phyloP scores from a whole-genome alignment of 495 filamentous ascomycete genomes.

The Lepraria neglecta region DNA sequence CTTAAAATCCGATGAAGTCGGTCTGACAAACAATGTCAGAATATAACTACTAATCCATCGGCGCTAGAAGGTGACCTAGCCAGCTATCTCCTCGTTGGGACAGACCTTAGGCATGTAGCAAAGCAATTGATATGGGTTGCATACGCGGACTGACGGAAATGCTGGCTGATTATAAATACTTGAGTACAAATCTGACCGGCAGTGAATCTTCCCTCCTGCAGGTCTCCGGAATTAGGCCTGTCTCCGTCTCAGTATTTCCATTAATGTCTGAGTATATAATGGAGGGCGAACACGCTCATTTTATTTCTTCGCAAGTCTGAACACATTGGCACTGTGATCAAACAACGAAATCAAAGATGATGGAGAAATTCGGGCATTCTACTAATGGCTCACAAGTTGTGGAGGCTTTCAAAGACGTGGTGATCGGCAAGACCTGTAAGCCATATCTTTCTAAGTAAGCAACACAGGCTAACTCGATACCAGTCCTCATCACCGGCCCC shows the following conservation, averaged over 20 bases:
- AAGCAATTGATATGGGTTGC: no score
- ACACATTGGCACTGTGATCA: neutral
- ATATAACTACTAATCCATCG: no score
- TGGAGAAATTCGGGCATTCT: neutral
- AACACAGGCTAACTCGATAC: conserved; percentile 11
- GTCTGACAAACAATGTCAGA: no score
- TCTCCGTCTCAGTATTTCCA: neutral
- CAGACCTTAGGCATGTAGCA: no score
- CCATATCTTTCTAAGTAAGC: neutral
- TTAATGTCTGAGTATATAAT: neutral
- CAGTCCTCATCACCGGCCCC: conserved; percentile 41
- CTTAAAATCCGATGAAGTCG: no score
- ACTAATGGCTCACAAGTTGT: conserved; percentile 10
- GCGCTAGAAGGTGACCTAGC: no score
- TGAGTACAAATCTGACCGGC: neutral
- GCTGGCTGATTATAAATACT: neutral
- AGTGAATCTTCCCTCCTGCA: neutral
- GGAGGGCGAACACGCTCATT: neutral
- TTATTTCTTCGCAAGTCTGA: neutral
- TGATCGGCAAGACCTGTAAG: conserved; percentile 10
- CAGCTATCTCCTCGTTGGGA: no score
- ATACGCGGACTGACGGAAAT: neutral
- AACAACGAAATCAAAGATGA: neutral
- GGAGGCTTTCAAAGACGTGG: conserved; percentile 1
- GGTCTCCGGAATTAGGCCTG: neutral